These are phyloP conservation scores for Aspergillus pseudoviridinutans DNA, from an alignment of 2,329 filamentous ascomycete species.

Conservation along the genomic window DNA sequence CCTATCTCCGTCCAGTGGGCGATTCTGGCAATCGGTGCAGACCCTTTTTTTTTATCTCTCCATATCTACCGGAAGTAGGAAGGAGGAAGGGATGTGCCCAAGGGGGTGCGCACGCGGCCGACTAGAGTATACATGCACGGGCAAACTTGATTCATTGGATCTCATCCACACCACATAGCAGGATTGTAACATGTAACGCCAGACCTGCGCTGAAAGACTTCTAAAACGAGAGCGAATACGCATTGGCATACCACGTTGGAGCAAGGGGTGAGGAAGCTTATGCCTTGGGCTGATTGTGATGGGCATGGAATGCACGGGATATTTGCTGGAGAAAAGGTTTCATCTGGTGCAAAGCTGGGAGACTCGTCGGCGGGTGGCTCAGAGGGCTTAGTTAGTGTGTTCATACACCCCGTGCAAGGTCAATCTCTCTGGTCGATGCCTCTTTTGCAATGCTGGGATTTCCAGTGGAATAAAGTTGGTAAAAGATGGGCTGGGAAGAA, in stretches of 20 bases:
- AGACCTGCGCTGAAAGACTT: background rate
- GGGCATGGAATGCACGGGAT: background rate
- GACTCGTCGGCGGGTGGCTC: background rate
- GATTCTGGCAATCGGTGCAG: background rate
- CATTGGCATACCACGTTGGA: background rate
- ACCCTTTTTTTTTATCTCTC: background rate
- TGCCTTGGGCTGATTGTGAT: background rate
- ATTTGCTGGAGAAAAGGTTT: background rate
- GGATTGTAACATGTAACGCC: background rate
- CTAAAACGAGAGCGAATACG: background rate
- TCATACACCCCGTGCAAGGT: too few relatives aligned
- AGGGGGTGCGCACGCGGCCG: background rate
- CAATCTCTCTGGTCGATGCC: background rate
- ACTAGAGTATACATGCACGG: background rate
- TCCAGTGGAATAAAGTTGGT: background rate
- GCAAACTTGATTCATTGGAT: background rate
- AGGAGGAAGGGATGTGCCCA: background rate
- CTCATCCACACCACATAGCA: background rate
- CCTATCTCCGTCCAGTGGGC: background rate
- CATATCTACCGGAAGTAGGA: background rate
- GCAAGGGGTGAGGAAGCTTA: background rate
- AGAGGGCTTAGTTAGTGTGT: background rate
- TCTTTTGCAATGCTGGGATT: background rate
- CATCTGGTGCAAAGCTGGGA: background rate
- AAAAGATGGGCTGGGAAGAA: background rate